Evolutionary conservation across 768 basidiomycete species (phyloP), one percentile per base, ranked within the genome.

Genomic region (Suillus lakei): DNA sequence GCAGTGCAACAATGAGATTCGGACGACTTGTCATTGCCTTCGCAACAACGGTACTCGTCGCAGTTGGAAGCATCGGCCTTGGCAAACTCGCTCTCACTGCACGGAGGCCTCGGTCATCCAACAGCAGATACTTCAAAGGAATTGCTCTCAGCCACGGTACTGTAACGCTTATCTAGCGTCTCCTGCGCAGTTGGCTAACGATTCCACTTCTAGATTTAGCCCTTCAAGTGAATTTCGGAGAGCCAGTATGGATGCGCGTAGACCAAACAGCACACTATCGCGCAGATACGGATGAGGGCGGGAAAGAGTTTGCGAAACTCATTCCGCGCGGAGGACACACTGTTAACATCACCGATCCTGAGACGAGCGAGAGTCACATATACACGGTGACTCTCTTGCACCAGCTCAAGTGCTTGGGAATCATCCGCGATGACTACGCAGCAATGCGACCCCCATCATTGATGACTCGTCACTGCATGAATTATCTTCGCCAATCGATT

Each of bases 351-450:
- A 68, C 70, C 3, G 67, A 68, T 23, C 43, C 54, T 0, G 53
- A 54, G 21, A 54, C 53, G 30, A 21, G 53, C 6, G 30, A 54
- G n/a, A 60, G 60, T 41, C 51, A 65, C 46, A 58, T 73, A 26
- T 77, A 80, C 70, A 82, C 79, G 2, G 72, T 81, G 8, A 69
- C 78, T 0, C 65, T 82, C 54, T 79, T 82, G 67, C 81, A 82
- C 65, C 80, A 81, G 67, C 72, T 81, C 9, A 76, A 77, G 43
- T 81, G 81, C 62, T 71, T 82, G 28, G 74, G 74, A 46, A 77
- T 81, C 63, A 68, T 81, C 50, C 78, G 76, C 12, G 64, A 68
- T 5, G 66, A 71, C 16, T 67, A 76, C 43, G 64, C 70, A 32
- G 62, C 28, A 39, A 21, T 16, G 4, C 51, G 62, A 1, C 41